phyloP scores from a whole-genome alignment of 257 asterid genomes.

The Nemophila menziesii region DNA sequence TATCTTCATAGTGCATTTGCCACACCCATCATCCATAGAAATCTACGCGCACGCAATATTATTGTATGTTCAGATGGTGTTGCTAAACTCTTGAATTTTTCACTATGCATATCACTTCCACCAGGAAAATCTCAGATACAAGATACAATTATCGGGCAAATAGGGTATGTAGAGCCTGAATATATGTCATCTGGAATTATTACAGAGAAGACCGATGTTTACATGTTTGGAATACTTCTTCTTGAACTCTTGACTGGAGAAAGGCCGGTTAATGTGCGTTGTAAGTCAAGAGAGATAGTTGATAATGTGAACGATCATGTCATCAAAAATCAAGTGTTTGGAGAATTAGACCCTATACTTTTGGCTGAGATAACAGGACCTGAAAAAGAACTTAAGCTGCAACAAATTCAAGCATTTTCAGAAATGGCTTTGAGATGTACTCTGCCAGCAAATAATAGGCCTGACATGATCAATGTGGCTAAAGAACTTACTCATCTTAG shows the following conservation, averaged over 20 bases:
- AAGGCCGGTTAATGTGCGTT: no score
- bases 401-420: background rate
- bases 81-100: constrained; percentile 4
- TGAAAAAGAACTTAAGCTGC: background rate
- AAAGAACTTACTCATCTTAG: background rate
- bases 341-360: background rate
- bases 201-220: constrained; percentile 5
- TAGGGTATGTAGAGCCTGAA: background rate
- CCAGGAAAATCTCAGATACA: constrained; percentile 3
- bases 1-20: constrained; percentile 2
- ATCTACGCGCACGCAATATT: background rate
- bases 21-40: constrained; percentile 7
- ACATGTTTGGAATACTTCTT: background rate
- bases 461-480: constrained; percentile 1
- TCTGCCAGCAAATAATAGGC: background rate
- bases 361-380: background rate
- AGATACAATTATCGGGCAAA: background rate
- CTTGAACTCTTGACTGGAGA: background rate
- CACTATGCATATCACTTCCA: background rate
- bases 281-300: no score
- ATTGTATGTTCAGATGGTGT: constrained; percentile 1
- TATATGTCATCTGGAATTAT: background rate
- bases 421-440: constrained; percentile 1
- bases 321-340: background rate
- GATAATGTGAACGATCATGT: background rate